Conservation (phyloP, 106 monocot species). For the Cymbidium sinense region DNA sequence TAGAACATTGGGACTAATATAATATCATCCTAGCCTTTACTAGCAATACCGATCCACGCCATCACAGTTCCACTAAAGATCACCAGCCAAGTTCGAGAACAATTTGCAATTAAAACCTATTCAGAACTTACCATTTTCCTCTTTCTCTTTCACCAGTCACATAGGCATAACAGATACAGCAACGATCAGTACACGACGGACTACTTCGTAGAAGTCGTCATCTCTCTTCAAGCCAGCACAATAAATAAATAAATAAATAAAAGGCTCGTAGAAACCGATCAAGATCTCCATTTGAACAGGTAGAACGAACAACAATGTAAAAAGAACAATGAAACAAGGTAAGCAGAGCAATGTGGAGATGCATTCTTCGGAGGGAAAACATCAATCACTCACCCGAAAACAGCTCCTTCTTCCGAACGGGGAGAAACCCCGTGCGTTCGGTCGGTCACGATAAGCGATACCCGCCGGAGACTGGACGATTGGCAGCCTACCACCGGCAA, state of each 20-base stretch:
- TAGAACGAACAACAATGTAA: neutral
- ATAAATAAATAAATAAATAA: neutral
- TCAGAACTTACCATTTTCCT: neutral
- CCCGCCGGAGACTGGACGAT: neutral
- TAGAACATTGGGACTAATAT: neutral
- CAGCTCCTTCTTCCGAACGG: neutral
- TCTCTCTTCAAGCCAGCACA: neutral
- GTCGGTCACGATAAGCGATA: neutral
- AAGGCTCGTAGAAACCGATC: neutral
- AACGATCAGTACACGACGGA: neutral
- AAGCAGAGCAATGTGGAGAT: neutral
- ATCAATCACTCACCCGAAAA: slow-evolving; percentile 1
- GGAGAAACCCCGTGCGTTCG: too few relatives aligned
- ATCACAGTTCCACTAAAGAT: neutral
- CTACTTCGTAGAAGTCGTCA: neutral
- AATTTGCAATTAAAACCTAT: neutral
- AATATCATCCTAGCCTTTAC: neutral
- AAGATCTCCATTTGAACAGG: neutral
- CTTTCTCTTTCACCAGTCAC: neutral
- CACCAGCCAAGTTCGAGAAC: too few relatives aligned
- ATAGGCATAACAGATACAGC: neutral
- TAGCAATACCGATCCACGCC: neutral
- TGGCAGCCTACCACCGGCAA: neutral
- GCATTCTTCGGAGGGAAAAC: neutral
- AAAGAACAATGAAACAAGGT: neutral